These are phyloP conservation scores for Scheffersomyces lignosus DNA, from an alignment of 805 yeast genomes.

Conservation along the genomic window DNA sequence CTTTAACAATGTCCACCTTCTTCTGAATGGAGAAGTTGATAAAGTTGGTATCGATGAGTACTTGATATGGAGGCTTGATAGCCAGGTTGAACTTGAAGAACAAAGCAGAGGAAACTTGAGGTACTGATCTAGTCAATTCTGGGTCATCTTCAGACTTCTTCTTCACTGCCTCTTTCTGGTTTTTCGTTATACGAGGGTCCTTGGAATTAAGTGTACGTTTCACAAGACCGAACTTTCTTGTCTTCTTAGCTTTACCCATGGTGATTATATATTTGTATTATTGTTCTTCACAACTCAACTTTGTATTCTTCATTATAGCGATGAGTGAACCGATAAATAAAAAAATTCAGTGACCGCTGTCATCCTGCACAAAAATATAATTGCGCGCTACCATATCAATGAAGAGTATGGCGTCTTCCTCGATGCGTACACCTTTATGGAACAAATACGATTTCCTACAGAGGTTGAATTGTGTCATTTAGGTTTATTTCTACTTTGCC, in stretches of 20 bases:
- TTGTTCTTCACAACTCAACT: too few relatives aligned
- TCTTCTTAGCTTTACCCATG: constrained; percentile 97
- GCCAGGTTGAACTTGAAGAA: constrained; percentile 94
- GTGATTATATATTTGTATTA: neutral
- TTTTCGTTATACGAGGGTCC: constrained; percentile 55
- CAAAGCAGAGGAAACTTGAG: constrained; percentile 93
- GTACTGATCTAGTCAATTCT: constrained; percentile 56
- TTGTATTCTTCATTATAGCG: too few relatives aligned
- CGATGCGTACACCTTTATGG: too few relatives aligned
- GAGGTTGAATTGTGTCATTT: too few relatives aligned
- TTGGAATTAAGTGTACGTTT: constrained; percentile 78
- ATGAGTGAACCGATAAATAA: too few relatives aligned
- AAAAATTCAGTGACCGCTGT: too few relatives aligned
- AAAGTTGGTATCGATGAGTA: constrained; percentile 93
- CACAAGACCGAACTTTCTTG: constrained; percentile 92
- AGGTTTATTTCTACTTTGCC: too few relatives aligned
- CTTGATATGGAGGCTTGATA: constrained; percentile 97
- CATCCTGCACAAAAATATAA: too few relatives aligned
- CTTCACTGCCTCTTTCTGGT: constrained; percentile 29
- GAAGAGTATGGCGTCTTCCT: too few relatives aligned
- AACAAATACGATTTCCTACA: too few relatives aligned
- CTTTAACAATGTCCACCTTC: constrained; percentile 90
- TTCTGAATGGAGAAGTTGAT: constrained; percentile 95
- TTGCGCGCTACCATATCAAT: too few relatives aligned
- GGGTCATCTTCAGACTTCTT: constrained; percentile 58